Percentiles rank a stretch among this genome's conserved stretches.
Conservation (phyloP, 169 alveolate genomes). For the Haemoproteus tartakovskyi region DNA sequence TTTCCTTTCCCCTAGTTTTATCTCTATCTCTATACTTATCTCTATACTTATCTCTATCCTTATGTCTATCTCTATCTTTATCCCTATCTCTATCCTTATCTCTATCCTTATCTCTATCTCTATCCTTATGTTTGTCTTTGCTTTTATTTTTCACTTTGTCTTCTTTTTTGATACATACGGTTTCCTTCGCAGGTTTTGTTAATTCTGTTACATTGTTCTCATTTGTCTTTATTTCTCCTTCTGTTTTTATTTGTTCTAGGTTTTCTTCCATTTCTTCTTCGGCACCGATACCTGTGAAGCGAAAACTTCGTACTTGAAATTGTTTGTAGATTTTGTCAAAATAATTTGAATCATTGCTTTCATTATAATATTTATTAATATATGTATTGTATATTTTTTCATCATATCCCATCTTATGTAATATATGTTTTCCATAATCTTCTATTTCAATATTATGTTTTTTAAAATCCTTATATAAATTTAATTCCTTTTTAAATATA, state of each 20-base stretch:
- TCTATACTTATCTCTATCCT: no score
- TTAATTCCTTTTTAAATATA: constrained; percentile 30
- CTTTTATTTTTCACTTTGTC: no score
- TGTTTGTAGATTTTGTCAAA: constrained; percentile 32
- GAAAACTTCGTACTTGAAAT: constrained; percentile 14
- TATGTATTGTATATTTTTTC: constrained; percentile 40
- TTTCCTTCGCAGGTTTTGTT: no score
- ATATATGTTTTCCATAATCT: constrained; percentile 17
- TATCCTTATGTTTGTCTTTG: no score
- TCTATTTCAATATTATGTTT: constrained; percentile 38
- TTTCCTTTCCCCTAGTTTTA: not conserved
- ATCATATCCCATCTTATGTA: constrained; percentile 44
- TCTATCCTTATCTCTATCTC: no score
- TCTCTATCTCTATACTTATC: no score
- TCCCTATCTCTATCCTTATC: no score
- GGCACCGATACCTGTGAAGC: constrained; percentile 63
- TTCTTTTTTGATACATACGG: no score
- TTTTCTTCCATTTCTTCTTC: constrained; percentile 57
- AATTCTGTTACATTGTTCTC: no score
- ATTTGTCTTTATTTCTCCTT: no score
- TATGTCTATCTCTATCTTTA: no score
- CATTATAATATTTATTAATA: constrained; percentile 47
- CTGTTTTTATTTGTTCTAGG: constrained; percentile 17
- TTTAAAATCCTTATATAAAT: constrained; percentile 43
- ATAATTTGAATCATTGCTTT: constrained; percentile 19